A percentile compares a stretch with the other conserved stretches of the same genome.
These are phyloP conservation scores for Aspergillus arachidicola DNA, from an alignment of 2,329 filamentous ascomycete species.

Conservation along the genomic window DNA sequence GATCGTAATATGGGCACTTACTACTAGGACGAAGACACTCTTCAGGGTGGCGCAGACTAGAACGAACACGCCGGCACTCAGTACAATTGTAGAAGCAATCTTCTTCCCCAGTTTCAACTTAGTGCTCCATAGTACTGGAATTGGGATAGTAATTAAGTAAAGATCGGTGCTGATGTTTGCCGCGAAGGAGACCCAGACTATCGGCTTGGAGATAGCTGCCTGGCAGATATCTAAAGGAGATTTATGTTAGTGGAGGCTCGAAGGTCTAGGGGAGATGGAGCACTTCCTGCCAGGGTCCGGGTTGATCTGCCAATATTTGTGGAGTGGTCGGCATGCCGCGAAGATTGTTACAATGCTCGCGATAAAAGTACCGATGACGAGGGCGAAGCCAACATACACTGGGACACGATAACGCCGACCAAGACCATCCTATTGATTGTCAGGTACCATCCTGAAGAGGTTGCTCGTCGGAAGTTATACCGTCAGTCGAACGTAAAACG, in stretches of 20 bases:
- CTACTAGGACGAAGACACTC: conserved; percentile 50
- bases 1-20: conserved; percentile 16
- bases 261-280: background rate
- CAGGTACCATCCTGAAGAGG: background rate
- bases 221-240: conserved; percentile 45
- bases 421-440: conserved; percentile 22
- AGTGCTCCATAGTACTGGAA: conserved; percentile 58
- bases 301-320: conserved; percentile 59
- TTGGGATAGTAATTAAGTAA: conserved; percentile 60
- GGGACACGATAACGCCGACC: conserved; percentile 33
- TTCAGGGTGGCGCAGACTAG: conserved; percentile 56
- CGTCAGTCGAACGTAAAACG: conserved; percentile 58
- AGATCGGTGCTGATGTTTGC: conserved; percentile 58
- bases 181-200: conserved; percentile 51
- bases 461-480: conserved; percentile 14
- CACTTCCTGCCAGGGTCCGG: conserved; percentile 58
- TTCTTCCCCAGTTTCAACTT: conserved; percentile 53
- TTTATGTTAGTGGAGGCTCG: background rate
- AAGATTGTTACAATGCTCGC: conserved; percentile 52
- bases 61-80: conserved; percentile 56
- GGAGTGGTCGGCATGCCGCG: conserved; percentile 54
- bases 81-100: conserved; percentile 52
- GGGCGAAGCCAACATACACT: conserved; percentile 52
- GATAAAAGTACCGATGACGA: conserved; percentile 52
- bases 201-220: conserved; percentile 50